phyloP scores from a whole-genome alignment of 1,139 yeast species.

The Sugiyamaella neomexicana region DNA sequence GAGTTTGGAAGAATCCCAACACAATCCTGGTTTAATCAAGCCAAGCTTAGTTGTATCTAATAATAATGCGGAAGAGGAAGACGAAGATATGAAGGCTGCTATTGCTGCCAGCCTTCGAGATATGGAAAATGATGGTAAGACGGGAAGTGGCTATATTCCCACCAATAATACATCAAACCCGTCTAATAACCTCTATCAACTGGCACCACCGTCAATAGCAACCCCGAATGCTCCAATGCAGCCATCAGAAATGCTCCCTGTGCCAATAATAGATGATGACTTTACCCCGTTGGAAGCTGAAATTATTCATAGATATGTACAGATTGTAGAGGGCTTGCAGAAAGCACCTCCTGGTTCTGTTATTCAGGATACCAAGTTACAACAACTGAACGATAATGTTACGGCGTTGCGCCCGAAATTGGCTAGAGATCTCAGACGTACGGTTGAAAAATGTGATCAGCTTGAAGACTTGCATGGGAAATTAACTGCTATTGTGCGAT shows the following conservation, averaged over 20 bases:
- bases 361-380: slow-evolving; percentile 60
- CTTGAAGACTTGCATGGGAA: slow-evolving; percentile 80
- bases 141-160: neutral
- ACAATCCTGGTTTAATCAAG: slow-evolving; percentile 14
- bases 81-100: slow-evolving; percentile 90
- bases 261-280: slow-evolving; percentile 31
- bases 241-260: neutral
- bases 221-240: slow-evolving; percentile 19
- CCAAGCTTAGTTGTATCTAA: slow-evolving; percentile 18
- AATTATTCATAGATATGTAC: slow-evolving; percentile 66
- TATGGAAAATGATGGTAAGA: slow-evolving; percentile 43
- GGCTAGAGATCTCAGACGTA: slow-evolving; percentile 60
- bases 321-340: slow-evolving; percentile 58
- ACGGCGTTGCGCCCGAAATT: slow-evolving; percentile 72
- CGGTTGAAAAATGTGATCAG: slow-evolving; percentile 66
- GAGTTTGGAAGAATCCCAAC: slow-evolving; percentile 60
- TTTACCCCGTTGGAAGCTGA: slow-evolving; percentile 64
- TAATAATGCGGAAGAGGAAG: slow-evolving; percentile 53
- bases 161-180: slow-evolving; percentile 4
- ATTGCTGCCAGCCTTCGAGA: slow-evolving; percentile 90
- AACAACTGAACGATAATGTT: slow-evolving; percentile 64
- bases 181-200: slow-evolving; percentile 16
- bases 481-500: slow-evolving; percentile 70
- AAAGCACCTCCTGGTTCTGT: slow-evolving; percentile 55
- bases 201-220: slow-evolving; percentile 26